These are phyloP conservation scores for Saccharum spontaneum DNA, from an alignment of 176 grass and related monocot species.

Conservation along the genomic window DNA sequence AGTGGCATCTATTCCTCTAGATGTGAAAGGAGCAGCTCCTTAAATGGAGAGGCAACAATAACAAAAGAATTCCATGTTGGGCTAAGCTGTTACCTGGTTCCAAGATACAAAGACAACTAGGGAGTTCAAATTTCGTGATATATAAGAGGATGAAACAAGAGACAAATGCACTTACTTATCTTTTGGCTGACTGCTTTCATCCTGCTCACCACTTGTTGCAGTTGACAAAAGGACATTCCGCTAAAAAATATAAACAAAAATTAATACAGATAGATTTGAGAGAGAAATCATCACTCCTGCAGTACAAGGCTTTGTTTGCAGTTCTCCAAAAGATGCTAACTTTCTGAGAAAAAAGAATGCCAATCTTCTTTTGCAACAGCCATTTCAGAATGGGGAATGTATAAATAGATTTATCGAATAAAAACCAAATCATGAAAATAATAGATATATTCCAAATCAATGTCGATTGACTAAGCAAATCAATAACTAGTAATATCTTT, in stretches of 20 bases:
- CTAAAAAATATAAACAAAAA: conserved; percentile 27
- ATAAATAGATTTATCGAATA: not conserved
- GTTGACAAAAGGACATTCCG: conserved; percentile 52
- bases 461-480: not conserved
- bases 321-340: not conserved
- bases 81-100: not conserved
- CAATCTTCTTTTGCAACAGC: not conserved
- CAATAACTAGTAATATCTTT: not conserved
- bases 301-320: not conserved
- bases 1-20: not conserved
- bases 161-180: conserved; percentile 41
- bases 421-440: not conserved
- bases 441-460: not conserved
- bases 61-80: not conserved
- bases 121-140: not conserved
- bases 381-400: not conserved
- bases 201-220: conserved; percentile 18
- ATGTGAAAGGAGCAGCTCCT: not conserved
- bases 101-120: not conserved
- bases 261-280: not conserved
- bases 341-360: not conserved
- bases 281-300: not conserved
- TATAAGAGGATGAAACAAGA: not conserved
- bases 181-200: conserved; percentile 29
- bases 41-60: not conserved